phyloP scores from a whole-genome alignment of 2,329 filamentous ascomycete genomes.

The Calonectria hawksworthii region DNA sequence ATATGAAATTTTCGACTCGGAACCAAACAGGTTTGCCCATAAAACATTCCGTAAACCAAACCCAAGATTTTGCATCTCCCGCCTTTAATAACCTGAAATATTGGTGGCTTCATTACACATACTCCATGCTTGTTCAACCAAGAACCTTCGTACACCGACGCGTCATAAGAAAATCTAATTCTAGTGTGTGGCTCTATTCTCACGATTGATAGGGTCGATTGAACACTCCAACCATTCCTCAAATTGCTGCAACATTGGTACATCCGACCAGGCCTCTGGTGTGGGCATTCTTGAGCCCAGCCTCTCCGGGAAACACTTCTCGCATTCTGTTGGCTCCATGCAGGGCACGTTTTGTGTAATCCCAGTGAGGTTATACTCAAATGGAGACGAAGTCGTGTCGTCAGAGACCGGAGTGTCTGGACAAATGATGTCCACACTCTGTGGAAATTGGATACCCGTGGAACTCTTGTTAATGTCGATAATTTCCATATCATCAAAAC shows the following conservation, averaged over 20 bases:
- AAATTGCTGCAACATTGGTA: constrained; percentile 2
- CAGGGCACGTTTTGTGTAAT: background rate
- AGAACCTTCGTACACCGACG: background rate
- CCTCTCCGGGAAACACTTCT: background rate
- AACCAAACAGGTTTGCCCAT: too few species aligned
- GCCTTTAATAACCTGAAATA: background rate
- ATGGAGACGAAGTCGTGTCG: background rate
- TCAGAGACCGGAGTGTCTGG: background rate
- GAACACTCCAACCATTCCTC: constrained; percentile 1
- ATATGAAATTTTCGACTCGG: background rate
- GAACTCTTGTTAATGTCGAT: background rate
- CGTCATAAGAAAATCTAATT: background rate
- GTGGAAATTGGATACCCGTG: background rate
- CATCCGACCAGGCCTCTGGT: background rate
- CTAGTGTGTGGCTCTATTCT: background rate
- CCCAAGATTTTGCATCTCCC: background rate
- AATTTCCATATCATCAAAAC: background rate
- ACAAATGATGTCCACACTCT: background rate
- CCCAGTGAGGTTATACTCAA: background rate
- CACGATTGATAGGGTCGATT: background rate
- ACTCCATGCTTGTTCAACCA: background rate
- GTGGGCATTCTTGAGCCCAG: background rate
- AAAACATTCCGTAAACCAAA: background rate
- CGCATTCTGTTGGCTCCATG: background rate
- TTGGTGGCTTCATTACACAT: background rate